A percentile compares a stretch with the other conserved stretches of the same genome.
phyloP scores from a whole-genome alignment of 202 grass and related monocot species.

The Eragrostis tef region DNA sequence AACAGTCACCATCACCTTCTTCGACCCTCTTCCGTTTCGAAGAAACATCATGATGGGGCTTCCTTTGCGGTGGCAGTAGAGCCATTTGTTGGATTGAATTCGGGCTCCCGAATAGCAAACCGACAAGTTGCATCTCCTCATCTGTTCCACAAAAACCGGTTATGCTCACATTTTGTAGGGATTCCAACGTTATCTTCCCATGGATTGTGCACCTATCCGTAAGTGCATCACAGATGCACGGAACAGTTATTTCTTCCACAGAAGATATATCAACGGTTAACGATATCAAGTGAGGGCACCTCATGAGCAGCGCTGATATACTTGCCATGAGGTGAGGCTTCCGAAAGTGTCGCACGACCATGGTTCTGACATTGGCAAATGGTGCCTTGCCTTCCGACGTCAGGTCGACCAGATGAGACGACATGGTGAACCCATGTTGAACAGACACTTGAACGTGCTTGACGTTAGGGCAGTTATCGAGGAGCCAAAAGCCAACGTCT shows the following conservation, averaged over 20 bases:
- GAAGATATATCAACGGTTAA: neutral
- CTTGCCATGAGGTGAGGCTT: neutral
- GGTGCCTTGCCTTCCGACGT: neutral
- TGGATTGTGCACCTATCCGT: neutral
- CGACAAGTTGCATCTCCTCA: neutral
- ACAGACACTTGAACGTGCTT: neutral
- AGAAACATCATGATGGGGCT: too few species aligned
- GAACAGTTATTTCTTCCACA: too few species aligned
- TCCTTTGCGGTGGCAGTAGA: too few species aligned
- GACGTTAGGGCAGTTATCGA: neutral
- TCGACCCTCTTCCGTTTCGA: too few species aligned
- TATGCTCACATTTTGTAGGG: neutral
- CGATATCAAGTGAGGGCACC: neutral
- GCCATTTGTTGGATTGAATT: neutral
- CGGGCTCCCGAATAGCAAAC: neutral
- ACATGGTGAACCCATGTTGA: accelerated
- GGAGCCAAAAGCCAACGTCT: neutral
- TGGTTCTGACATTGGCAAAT: neutral
- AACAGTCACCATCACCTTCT: neutral
- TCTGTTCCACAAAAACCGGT: neutral
- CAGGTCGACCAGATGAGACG: neutral
- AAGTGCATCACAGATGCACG: neutral
- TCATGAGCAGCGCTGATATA: neutral
- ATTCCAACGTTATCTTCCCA: neutral
- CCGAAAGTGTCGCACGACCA: neutral